Conservation (phyloP, 2,329 filamentous ascomycete species). For the Aspergillus sp. region DNA sequence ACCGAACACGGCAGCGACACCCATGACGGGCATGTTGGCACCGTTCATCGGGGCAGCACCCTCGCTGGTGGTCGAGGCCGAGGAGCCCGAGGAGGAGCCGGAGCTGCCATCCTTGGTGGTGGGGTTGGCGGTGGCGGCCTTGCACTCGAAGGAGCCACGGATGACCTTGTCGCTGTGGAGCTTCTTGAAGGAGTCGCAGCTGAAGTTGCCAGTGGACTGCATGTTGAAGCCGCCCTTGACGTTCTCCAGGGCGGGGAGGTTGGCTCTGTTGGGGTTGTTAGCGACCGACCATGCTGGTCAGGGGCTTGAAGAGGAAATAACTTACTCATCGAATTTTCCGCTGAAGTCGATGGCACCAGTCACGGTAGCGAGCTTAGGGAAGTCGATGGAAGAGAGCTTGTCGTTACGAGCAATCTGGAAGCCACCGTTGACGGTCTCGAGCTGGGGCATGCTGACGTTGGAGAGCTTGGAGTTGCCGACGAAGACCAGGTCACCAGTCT, state of each 20-base stretch:
- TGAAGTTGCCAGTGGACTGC: conserved; percentile 63
- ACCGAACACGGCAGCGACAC: conserved; percentile 45
- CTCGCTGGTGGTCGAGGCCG: conserved; percentile 32
- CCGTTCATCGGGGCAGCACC: conserved; percentile 37
- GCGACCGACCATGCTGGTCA: conserved; percentile 28
- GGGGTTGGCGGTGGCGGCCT: conserved; percentile 35
- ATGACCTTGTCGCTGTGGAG: conserved; percentile 43
- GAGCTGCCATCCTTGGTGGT: conserved; percentile 33
- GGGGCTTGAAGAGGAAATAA: conserved; percentile 21
- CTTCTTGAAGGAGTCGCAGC: conserved; percentile 56
- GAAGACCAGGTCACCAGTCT: conserved; percentile 55
- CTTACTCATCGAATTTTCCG: conserved; percentile 81
- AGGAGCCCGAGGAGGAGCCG: conserved; percentile 26
- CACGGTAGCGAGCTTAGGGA: conserved; percentile 67
- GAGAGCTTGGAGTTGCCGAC: conserved; percentile 56
- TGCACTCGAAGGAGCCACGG: conserved; percentile 49
- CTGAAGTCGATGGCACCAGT: conserved; percentile 80
- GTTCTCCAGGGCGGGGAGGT: conserved; percentile 64
- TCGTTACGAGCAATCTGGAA: conserved; percentile 92
- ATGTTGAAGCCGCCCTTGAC: conserved; percentile 73
- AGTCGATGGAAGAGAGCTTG: conserved; percentile 62
- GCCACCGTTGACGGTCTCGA: conserved; percentile 72
- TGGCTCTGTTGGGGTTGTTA: conserved; percentile 55
- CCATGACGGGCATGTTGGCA: conserved; percentile 39
- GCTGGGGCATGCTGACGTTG: conserved; percentile 73